A percentile compares a stretch with the other conserved stretches of the same genome.
These are phyloP conservation scores for Penicillium angulare DNA, from an alignment of 495 filamentous ascomycete species.

Conservation along the genomic window DNA sequence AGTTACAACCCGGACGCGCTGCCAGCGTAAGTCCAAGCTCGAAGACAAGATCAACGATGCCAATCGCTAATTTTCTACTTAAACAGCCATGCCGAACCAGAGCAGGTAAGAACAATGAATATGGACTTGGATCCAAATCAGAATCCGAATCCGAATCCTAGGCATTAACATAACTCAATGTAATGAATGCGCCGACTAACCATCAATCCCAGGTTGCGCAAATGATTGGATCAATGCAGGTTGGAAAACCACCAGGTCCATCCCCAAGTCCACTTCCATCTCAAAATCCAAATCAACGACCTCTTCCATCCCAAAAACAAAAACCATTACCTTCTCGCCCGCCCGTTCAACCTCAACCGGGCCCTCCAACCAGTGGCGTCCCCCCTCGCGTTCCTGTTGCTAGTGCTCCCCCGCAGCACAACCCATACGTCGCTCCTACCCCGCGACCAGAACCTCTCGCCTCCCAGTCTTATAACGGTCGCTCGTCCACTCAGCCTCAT, in stretches of 20 bases:
- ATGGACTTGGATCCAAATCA: conserved; percentile 20
- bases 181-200: conserved; percentile 4
- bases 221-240: conserved; percentile 47
- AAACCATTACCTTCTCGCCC: conserved; percentile 30
- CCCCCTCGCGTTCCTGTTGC: conserved; percentile 33
- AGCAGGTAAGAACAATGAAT: too few species aligned
- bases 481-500: conserved; percentile 10
- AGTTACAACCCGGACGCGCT: conserved; percentile 95
- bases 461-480: conserved; percentile 29
- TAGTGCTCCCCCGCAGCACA: conserved; percentile 26
- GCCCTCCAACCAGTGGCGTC: conserved; percentile 22
- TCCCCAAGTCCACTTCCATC: conserved; percentile 24
- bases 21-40: conserved; percentile 80
- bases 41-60: background rate
- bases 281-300: too few species aligned
- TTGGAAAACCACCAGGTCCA: conserved; percentile 10
- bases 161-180: too few species aligned
- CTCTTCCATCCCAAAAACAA: too few species aligned
- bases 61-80: conserved; percentile 15
- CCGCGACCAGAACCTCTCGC: conserved; percentile 32
- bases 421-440: conserved; percentile 21
- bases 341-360: conserved; percentile 22
- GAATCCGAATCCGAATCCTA: too few species aligned
- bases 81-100: conserved; percentile 86
- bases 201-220: conserved; percentile 50